phyloP scores from a whole-genome alignment of 169 alveolate genomes.

The Theileria luwenshuni region DNA sequence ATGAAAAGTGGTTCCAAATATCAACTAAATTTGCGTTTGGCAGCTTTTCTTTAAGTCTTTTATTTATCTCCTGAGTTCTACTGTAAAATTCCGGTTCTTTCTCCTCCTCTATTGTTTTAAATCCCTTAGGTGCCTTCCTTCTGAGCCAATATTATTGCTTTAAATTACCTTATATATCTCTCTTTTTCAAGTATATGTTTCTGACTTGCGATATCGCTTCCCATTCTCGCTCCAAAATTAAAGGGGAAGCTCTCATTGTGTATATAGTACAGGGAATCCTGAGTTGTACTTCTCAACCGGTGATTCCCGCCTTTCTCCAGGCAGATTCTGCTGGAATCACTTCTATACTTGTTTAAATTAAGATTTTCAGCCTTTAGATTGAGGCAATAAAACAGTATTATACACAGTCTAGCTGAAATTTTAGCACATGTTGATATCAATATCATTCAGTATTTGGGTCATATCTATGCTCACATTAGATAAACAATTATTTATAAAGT shows the following conservation, averaged over 20 bases:
- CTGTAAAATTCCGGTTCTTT: constrained; percentile 7
- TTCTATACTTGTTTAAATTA: not conserved
- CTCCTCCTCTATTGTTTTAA: constrained; percentile 9
- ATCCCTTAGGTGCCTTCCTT: constrained; percentile 42
- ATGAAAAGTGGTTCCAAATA: constrained; percentile 43
- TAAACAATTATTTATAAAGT: no score
- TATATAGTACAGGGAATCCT: not conserved
- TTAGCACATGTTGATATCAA: not conserved
- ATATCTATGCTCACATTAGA: no score
- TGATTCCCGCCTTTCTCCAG: not conserved
- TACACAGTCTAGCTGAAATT: not conserved
- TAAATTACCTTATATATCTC: constrained; percentile 27
- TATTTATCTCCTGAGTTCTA: constrained; percentile 24
- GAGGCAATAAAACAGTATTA: not conserved
- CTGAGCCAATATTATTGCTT: not conserved
- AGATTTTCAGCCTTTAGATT: not conserved
- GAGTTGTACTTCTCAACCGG: not conserved
- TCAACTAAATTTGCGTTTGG: constrained; percentile 49
- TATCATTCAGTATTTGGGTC: no score
- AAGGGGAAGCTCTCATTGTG: not conserved
- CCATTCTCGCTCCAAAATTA: not conserved
- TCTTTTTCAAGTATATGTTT: constrained; percentile 56
- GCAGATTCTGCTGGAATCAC: not conserved
- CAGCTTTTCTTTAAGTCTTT: constrained; percentile 11
- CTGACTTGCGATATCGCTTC: constrained; percentile 37